These are phyloP conservation scores for Cyphellophora europaea DNA, from an alignment of 2,329 filamentous ascomycete genomes.

Conservation along the genomic window DNA sequence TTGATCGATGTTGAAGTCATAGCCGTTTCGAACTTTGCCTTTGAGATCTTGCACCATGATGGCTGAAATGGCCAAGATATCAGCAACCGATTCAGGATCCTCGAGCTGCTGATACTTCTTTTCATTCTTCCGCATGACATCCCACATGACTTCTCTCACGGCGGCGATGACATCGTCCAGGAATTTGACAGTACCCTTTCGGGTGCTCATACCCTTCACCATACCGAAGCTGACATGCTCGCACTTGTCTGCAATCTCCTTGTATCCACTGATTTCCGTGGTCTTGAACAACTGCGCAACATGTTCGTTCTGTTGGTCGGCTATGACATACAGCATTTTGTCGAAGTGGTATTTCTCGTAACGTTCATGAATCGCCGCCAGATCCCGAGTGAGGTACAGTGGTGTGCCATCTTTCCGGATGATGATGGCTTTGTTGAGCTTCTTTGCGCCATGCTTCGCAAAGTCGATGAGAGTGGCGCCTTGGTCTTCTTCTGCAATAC, in stretches of 20 bases:
- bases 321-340: conserved; percentile 61
- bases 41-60: conserved; percentile 99
- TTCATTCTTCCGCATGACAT: conserved; percentile 86
- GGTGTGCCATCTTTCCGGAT: conserved; percentile 59
- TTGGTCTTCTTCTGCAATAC: conserved; percentile 54
- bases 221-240: conserved; percentile 59
- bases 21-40: conserved; percentile 67
- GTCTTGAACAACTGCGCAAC: conserved; percentile 58
- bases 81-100: conserved; percentile 70
- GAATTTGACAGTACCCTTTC: conserved; percentile 66
- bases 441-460: conserved; percentile 57
- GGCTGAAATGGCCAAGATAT: conserved; percentile 82
- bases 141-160: conserved; percentile 92
- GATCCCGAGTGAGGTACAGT: conserved; percentile 60
- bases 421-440: conserved; percentile 58
- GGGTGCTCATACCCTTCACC: conserved; percentile 56
- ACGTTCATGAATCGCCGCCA: conserved; percentile 57
- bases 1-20: conserved; percentile 55
- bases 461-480: conserved; percentile 62
- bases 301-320: conserved; percentile 56
- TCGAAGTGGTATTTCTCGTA: conserved; percentile 54
- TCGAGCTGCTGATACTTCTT: conserved; percentile 85
- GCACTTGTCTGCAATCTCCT: conserved; percentile 50
- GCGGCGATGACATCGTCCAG: conserved; percentile 64
- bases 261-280: conserved; percentile 51